A percentile compares a stretch with the other conserved stretches of the same genome.
These are phyloP conservation scores for Dothideomycetes sp. DNA, from an alignment of 2,329 filamentous ascomycete species.

Conservation along the genomic window DNA sequence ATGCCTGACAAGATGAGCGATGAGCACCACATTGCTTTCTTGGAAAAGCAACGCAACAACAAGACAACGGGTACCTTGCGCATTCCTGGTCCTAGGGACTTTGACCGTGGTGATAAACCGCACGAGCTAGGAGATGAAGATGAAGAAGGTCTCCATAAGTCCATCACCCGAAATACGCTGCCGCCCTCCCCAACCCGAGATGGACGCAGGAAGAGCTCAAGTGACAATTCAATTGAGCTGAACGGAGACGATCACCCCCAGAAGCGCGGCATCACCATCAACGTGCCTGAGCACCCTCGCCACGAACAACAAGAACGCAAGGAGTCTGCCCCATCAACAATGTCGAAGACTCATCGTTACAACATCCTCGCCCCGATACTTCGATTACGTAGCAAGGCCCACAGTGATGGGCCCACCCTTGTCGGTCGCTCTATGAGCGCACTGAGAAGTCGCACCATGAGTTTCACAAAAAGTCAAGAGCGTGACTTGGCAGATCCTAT, in stretches of 20 bases:
- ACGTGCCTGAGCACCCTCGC: constrained; percentile 45
- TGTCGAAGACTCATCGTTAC: constrained; percentile 5
- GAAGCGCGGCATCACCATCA: constrained; percentile 53
- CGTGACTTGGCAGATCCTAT: constrained; percentile 47
- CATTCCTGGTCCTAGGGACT: constrained; percentile 86
- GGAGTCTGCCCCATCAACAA: constrained; percentile 4
- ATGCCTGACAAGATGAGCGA: constrained; percentile 45
- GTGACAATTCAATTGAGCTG: constrained; percentile 11
- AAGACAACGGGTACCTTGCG: constrained; percentile 65
- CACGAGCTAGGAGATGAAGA: constrained; percentile 42
- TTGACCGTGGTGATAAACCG: constrained; percentile 69
- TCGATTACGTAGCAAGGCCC: constrained; percentile 2
- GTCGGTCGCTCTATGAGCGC: constrained; percentile 8
- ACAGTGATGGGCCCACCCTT: not conserved
- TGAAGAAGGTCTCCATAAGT: constrained; percentile 19
- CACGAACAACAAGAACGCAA: constrained; percentile 12
- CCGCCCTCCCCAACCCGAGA: constrained; percentile 2
- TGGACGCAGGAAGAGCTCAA: not conserved
- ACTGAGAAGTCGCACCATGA: constrained; percentile 8
- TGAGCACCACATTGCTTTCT: constrained; percentile 77
- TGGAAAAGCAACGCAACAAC: constrained; percentile 67
- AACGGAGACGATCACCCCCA: constrained; percentile 29
- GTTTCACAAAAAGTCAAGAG: constrained; percentile 24
- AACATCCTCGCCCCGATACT: constrained; percentile 8
- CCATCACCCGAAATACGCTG: constrained; percentile 17